These are phyloP conservation scores for Beta corolliflora DNA, from an alignment of 179 eudicot species.

Conservation along the genomic window DNA sequence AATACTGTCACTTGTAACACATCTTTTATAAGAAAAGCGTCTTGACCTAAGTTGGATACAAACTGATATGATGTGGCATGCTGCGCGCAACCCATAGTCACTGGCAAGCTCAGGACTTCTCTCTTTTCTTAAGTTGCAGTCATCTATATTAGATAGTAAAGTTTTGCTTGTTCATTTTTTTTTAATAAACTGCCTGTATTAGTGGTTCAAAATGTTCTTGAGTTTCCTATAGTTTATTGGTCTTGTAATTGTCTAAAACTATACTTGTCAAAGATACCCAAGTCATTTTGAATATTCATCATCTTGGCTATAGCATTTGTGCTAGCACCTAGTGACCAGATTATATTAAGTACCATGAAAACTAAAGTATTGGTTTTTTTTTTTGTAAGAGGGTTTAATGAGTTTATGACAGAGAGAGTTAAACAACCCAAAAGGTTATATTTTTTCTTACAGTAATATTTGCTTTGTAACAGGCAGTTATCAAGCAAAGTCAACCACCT, in stretches of 20 bases:
- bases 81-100: conserved; percentile 24
- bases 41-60: not conserved
- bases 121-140: conserved; percentile 41
- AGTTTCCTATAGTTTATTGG: not conserved
- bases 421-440: too few species aligned
- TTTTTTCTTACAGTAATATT: too few species aligned
- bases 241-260: not conserved
- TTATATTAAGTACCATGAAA: too few species aligned
- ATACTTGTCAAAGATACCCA: not conserved
- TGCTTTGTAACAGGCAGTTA: conserved; percentile 33
- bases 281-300: not conserved
- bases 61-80: conserved; percentile 35
- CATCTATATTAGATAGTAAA: conserved; percentile 30
- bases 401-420: too few species aligned
- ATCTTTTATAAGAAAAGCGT: not conserved
- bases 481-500: conserved; percentile 39
- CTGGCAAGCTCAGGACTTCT: conserved; percentile 45
- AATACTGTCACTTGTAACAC: not conserved
- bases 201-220: conserved; percentile 27
- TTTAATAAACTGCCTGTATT: conserved; percentile 40
- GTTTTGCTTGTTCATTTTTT: conserved; percentile 41
- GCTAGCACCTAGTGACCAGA: conserved; percentile 17
- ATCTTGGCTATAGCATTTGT: conserved; percentile 7
- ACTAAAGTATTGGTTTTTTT: too few species aligned
- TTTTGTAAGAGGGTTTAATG: too few species aligned